These are phyloP conservation scores for Pestalotiopsis sp. DNA, from an alignment of 2,329 filamentous ascomycete genomes.

Conservation along the genomic window DNA sequence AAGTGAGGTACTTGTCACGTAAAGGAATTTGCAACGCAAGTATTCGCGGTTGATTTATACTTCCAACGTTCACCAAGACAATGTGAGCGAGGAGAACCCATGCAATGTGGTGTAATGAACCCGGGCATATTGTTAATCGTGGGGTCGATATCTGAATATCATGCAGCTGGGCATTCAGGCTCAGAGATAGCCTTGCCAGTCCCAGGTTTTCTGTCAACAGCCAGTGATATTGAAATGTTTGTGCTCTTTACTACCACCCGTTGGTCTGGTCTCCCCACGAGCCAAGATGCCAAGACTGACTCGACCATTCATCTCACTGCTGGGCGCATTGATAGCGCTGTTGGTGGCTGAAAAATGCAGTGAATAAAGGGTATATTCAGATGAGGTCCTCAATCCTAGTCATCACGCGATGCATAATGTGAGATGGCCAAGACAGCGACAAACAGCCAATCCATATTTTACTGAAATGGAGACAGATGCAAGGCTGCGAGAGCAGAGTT, in stretches of 20 bases:
- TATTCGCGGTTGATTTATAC: background rate
- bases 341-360: background rate
- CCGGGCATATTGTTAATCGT: background rate
- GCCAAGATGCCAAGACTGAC: background rate
- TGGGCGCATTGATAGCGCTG: background rate
- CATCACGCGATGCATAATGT: background rate
- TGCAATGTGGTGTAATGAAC: background rate
- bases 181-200: background rate
- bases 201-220: background rate
- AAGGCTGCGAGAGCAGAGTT: too few relatives aligned
- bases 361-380: background rate
- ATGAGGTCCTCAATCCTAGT: conserved; percentile 8
- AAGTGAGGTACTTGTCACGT: too few relatives aligned
- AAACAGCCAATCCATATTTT: background rate
- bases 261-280: background rate
- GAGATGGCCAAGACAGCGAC: background rate
- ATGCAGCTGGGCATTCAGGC: background rate
- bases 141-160: background rate
- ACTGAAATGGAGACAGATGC: too few relatives aligned
- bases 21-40: background rate
- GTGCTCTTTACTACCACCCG: too few relatives aligned
- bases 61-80: background rate
- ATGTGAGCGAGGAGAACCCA: background rate
- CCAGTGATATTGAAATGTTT: background rate
- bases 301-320: background rate